phyloP scores from a whole-genome alignment of 495 filamentous ascomycete species.

The Neurospora sp. region DNA sequence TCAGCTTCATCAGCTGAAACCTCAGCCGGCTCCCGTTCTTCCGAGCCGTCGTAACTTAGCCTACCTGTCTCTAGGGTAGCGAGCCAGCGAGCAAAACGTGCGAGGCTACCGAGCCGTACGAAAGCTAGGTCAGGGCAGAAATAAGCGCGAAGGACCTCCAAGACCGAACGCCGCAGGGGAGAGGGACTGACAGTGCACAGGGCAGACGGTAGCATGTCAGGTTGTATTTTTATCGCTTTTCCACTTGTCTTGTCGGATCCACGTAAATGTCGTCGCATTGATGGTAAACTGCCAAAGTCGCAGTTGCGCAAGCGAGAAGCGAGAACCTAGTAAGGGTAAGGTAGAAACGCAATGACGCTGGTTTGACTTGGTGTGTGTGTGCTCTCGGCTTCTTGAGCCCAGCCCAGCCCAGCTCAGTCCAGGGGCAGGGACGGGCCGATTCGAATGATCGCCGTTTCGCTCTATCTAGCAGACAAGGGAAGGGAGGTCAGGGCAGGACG shows the following conservation, averaged over 20 bases:
- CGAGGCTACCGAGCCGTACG: background rate
- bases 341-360: background rate
- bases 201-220: background rate
- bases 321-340: background rate
- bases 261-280: background rate
- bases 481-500: background rate
- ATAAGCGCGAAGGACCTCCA: background rate
- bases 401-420: background rate
- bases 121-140: background rate
- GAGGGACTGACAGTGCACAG: background rate
- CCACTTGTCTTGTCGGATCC: background rate
- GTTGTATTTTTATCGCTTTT: background rate
- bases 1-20: background rate
- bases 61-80: background rate
- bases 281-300: background rate
- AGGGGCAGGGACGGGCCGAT: background rate
- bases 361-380: background rate
- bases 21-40: background rate
- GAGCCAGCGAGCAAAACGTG: background rate
- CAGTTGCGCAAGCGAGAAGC: background rate
- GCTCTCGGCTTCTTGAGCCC: background rate
- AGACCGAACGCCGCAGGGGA: background rate
- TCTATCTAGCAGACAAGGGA: background rate
- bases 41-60: background rate
- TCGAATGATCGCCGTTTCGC: background rate